phyloP scores from a whole-genome alignment of 2,329 filamentous ascomycete genomes.

The Sarocladium strictum region DNA sequence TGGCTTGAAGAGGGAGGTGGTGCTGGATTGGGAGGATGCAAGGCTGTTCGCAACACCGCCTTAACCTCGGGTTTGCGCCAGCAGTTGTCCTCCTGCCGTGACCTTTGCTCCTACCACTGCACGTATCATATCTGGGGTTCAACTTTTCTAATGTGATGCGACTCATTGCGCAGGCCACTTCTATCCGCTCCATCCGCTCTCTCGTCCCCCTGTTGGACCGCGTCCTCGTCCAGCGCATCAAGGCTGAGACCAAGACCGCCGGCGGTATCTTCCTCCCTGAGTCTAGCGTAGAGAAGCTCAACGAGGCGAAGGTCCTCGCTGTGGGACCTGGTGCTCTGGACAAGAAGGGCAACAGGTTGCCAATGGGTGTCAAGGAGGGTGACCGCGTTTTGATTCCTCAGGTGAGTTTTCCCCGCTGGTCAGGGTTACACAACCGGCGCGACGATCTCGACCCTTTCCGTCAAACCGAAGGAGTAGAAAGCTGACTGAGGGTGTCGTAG shows the following conservation, averaged over 20 bases:
- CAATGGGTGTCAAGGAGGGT: conserved; percentile 74
- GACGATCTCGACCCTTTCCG: too few relatives aligned
- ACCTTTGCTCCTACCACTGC: too few relatives aligned
- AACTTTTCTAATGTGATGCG: not conserved
- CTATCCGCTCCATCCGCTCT: conserved; percentile 91
- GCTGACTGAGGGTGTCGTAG: conserved; percentile 35
- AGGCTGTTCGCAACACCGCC: too few relatives aligned
- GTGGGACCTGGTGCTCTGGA: conserved; percentile 86
- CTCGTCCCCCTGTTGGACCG: conserved; percentile 96
- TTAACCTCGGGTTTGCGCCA: not conserved
- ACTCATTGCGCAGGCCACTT: conserved; percentile 45
- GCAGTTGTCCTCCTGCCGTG: not conserved
- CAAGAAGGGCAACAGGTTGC: conserved; percentile 81
- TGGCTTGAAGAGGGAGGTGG: not conserved
- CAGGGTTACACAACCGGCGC: not conserved
- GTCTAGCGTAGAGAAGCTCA: conserved; percentile 94
- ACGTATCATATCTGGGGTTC: too few relatives aligned
- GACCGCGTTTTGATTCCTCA: conserved; percentile 95
- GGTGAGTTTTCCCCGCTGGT: conserved; percentile 44
- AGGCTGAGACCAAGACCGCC: conserved; percentile 94
- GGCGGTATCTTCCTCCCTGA: conserved; percentile 97
- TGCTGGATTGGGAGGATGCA: not conserved
- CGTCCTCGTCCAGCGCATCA: conserved; percentile 95
- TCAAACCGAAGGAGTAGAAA: not conserved
- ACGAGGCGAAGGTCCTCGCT: conserved; percentile 93